Base-by-base conservation (phyloP, 108 stramenopile genomes). In the Seminavis robusta region DNA sequence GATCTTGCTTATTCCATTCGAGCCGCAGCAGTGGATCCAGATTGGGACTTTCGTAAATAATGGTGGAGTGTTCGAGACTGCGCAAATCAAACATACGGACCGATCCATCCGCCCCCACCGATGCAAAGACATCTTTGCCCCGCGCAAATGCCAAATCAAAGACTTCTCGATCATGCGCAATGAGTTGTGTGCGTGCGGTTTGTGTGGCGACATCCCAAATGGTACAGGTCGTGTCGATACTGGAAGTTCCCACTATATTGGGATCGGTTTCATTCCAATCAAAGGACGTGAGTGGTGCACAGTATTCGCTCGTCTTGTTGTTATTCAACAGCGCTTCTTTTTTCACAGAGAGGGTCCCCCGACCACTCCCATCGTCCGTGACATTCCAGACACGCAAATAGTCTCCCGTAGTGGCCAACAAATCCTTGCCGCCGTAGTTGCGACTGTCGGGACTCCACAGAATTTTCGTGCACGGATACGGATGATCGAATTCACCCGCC, bases 1-100 rank as follows among this genome's bases (percentile, higher is more conserved):
- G 88, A 86, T 99, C 97, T 59, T 97, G 94, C 66, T 94, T 94
- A 76, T 99, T 99, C 98, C 99, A 99, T 59, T 92, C 95, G 25
- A 99, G 57, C 26, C 99, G 67, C 44, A 98, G 53, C 24, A 99
- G 67, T 9, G 99, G 95, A 30, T 92, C 86, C 50, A 95, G 70
- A 32, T 85, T 84, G 0, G 86, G 82, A 4, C 89, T 86, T 67
- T 99, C 99, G 65, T 96, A 99, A 33, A 99, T 92, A 51, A 99
- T 99, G 21, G 85, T 89, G 11, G 94, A 96, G 72, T 98, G 97
- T 61, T 96, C 98, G 56, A 99, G 73, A 39, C 74, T 83, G 23
- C 99, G 75, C 52, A 98, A 67, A 66, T 99, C 99, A 59, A 99
- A 99, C 73, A 97, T 80, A 0, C 99, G 91, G 0, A 98, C 88